Conservation (phyloP, 1,139 yeast species). For the Petasospora fabianii region DNA sequence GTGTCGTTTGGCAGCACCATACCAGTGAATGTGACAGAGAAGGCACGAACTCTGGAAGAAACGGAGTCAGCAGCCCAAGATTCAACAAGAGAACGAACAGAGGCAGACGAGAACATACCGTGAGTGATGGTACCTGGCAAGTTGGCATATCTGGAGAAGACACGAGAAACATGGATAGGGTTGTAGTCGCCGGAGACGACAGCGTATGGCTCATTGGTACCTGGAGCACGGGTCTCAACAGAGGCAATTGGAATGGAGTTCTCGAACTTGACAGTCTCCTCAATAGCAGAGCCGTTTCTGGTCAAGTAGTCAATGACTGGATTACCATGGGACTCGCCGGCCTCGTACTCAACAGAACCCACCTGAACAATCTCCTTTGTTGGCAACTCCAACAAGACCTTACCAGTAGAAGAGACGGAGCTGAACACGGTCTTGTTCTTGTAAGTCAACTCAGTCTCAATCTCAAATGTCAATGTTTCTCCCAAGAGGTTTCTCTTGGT, state of each 20-base stretch:
- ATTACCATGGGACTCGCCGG: conserved; percentile 93
- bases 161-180: conserved; percentile 96
- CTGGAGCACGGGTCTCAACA: conserved; percentile 42
- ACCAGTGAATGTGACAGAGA: conserved; percentile 85
- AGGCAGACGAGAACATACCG: conserved; percentile 97
- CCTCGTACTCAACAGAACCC: conserved; percentile 85
- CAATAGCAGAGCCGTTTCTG: conserved; percentile 91
- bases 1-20: conserved; percentile 97
- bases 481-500: conserved; percentile 71
- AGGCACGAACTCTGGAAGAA: conserved; percentile 93
- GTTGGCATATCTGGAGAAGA: conserved; percentile 88
- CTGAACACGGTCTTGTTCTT: conserved; percentile 74
- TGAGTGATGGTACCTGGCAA: conserved; percentile 98
- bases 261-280: conserved; percentile 89
- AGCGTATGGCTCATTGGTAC: conserved; percentile 94
- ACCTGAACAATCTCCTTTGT: conserved; percentile 87
- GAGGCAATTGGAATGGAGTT: conserved; percentile 85
- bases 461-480: conserved; percentile 84
- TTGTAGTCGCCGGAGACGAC: conserved; percentile 97
- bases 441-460: conserved; percentile 79
- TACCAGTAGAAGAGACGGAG: conserved; percentile 81
- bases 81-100: conserved; percentile 92
- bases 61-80: conserved; percentile 98
- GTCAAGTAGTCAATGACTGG: conserved; percentile 92
- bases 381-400: conserved; percentile 83